A percentile compares a stretch with the other conserved stretches of the same genome.
Conservation (phyloP, 768 basidiomycete genomes). For the Obba rivulosa region DNA sequence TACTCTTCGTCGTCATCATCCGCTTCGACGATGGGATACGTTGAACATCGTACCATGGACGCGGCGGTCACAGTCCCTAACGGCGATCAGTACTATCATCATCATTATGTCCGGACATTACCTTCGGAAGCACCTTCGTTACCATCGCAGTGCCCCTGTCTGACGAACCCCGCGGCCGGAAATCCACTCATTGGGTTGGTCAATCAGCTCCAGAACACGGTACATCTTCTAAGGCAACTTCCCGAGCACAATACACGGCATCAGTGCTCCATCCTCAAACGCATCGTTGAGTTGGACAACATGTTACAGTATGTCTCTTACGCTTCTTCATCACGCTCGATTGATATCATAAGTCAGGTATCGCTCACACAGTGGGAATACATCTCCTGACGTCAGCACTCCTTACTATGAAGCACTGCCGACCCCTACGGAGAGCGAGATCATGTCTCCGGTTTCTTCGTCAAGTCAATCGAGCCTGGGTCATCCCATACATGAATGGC, state of each 20-base stretch:
- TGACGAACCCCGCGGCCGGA: slow-evolving; percentile 53
- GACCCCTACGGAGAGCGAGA: slow-evolving; percentile 49
- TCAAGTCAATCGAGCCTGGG: slow-evolving; percentile 39
- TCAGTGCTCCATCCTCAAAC: slow-evolving; percentile 50
- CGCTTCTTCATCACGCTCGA: slow-evolving; percentile 4
- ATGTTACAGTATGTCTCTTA: slow-evolving; percentile 56
- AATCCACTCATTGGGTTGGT: slow-evolving; percentile 57
- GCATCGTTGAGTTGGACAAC: slow-evolving; percentile 55
- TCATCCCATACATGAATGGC: slow-evolving; percentile 48
- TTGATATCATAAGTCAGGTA: background rate
- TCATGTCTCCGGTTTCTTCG: slow-evolving; percentile 41
- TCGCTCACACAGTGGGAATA: slow-evolving; percentile 14
- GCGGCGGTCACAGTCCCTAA: slow-evolving; percentile 4
- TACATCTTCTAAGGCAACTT: slow-evolving; percentile 55
- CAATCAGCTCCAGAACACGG: slow-evolving; percentile 56
- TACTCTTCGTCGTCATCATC: slow-evolving; percentile 20
- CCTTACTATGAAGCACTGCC: slow-evolving; percentile 16
- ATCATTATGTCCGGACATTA: slow-evolving; percentile 19
- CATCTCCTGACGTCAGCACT: background rate
- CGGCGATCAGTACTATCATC: slow-evolving; percentile 20
- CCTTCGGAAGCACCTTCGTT: background rate
- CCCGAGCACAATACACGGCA: slow-evolving; percentile 43
- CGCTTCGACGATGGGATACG: slow-evolving; percentile 20
- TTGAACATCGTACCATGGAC: slow-evolving; percentile 13
- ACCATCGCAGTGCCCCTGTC: slow-evolving; percentile 42